Evolutionary conservation across 1,284 basidiomycete genomes (phyloP).

Genomic region (Grifola frondosa): DNA sequence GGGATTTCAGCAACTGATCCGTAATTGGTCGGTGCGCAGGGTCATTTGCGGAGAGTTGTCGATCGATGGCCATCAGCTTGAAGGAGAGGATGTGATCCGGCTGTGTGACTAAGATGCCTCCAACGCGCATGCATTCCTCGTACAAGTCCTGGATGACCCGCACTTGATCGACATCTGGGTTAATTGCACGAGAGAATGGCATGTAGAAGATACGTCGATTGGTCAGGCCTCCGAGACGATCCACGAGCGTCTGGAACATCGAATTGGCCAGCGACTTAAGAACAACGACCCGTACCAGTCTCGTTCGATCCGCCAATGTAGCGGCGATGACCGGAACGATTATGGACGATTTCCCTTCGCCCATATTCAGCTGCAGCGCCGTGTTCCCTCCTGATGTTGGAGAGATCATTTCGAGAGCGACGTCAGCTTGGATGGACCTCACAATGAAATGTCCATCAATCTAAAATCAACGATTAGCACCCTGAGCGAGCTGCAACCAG

Average conservation of each 20-base stretch:
- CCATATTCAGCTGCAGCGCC: slow-evolving; percentile 56
- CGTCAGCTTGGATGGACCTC: too few relatives aligned
- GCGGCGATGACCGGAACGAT: slow-evolving; percentile 46
- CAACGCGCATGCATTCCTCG: slow-evolving; percentile 36
- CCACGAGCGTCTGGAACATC: slow-evolving; percentile 50
- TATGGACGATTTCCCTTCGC: slow-evolving; percentile 57
- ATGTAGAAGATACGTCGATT: slow-evolving; percentile 49
- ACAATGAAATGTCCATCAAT: slow-evolving; percentile 46
- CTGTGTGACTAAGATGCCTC: slow-evolving; percentile 47
- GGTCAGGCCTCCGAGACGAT: slow-evolving; percentile 41
- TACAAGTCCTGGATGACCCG: slow-evolving; percentile 32
- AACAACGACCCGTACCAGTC: slow-evolving; percentile 46
- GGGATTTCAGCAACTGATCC: slow-evolving; percentile 20
- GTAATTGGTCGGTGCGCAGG: slow-evolving; percentile 3
- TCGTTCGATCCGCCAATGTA: slow-evolving; percentile 40
- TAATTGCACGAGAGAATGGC: slow-evolving; percentile 46
- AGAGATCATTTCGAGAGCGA: slow-evolving; percentile 49
- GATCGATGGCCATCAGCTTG: slow-evolving; percentile 43
- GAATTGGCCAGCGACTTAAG: slow-evolving; percentile 42
- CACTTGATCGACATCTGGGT: slow-evolving; percentile 21
- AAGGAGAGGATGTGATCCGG: slow-evolving; percentile 56
- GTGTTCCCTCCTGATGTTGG: slow-evolving; percentile 39
- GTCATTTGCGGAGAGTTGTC: too few relatives aligned
- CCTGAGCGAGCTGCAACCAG: slow-evolving; percentile 14
- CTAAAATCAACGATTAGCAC: slow-evolving; percentile 23